Conservation (phyloP, 768 basidiomycete species). For the Amanita inopinata region DNA sequence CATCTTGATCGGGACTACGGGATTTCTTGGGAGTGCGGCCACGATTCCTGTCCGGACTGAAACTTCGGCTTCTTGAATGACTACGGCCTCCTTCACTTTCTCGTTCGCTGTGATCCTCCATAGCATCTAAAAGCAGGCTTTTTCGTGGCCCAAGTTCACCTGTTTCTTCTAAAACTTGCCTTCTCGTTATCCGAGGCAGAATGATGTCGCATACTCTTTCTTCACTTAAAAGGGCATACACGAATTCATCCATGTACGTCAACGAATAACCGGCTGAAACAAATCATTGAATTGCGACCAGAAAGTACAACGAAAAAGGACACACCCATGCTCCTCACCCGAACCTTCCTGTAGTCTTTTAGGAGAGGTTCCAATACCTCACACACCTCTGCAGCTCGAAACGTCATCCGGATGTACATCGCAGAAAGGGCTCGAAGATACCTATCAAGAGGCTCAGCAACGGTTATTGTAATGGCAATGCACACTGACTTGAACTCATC, state of each 20-base stretch:
- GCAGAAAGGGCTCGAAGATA: constrained; percentile 91
- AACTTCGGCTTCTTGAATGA: constrained; percentile 27
- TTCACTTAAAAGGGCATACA: constrained; percentile 73
- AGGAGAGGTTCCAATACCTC: constrained; percentile 90
- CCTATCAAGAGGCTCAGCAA: constrained; percentile 29
- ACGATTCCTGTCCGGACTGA: constrained; percentile 19
- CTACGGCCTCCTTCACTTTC: constrained; percentile 34
- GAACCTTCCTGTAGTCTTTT: constrained; percentile 88
- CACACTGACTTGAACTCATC: constrained; percentile 95
- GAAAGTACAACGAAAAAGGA: constrained; percentile 5
- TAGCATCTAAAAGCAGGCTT: constrained; percentile 79
- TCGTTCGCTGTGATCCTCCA: constrained; percentile 64
- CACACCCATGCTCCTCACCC: constrained; percentile 72
- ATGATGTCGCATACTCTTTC: constrained; percentile 97
- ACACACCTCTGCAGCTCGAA: constrained; percentile 82
- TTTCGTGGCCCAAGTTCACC: constrained; percentile 81
- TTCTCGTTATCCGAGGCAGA: constrained; percentile 79
- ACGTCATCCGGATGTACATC: constrained; percentile 93
- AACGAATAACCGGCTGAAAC: constrained; percentile 71
- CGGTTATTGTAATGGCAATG: not conserved
- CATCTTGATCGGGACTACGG: constrained; percentile 29
- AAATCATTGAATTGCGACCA: constrained; percentile 3
- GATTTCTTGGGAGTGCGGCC: constrained; percentile 23
- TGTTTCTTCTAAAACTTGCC: constrained; percentile 84
- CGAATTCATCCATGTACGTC: constrained; percentile 87